Evolutionary conservation across 192 early-diverging fungal species (phyloP).

Genomic region (Coemansia asiatica): DNA sequence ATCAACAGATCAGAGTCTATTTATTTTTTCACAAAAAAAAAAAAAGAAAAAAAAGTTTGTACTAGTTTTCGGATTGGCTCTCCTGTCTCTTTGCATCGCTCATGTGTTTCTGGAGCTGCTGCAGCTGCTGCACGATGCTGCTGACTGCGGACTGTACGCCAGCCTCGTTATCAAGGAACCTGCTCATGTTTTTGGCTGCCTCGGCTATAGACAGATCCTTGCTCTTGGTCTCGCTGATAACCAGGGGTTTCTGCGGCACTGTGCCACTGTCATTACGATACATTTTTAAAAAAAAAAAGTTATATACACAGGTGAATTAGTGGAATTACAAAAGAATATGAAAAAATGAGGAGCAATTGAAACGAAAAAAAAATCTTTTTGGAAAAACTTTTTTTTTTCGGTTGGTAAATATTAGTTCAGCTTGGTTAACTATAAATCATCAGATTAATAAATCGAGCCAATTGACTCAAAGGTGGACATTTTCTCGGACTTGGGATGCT

Average conservation of each 20-base stretch:
- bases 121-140: constrained; percentile 36
- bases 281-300: neutral
- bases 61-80: constrained; percentile 5
- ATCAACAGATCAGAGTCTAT: neutral
- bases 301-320: neutral
- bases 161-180: constrained; percentile 30
- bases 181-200: constrained; percentile 15
- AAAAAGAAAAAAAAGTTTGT: neutral
- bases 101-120: constrained; percentile 20
- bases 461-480: too few relatives aligned
- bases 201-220: constrained; percentile 8
- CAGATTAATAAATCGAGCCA: too few relatives aligned
- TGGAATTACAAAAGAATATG: neutral
- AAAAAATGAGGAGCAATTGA: neutral
- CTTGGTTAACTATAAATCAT: too few relatives aligned
- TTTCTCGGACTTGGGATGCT: too few relatives aligned
- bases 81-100: neutral
- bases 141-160: constrained; percentile 40
- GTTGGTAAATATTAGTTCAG: too few relatives aligned
- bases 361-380: too few relatives aligned
- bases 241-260: constrained; percentile 25
- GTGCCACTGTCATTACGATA: constrained; percentile 4
- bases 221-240: constrained; percentile 29
- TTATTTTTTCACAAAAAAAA: neutral
- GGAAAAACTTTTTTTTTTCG: too few relatives aligned